A percentile compares a stretch with the other conserved stretches of the same genome.
These are phyloP conservation scores for Westerdykella ornata DNA, from an alignment of 2,329 filamentous ascomycete species.

Conservation along the genomic window DNA sequence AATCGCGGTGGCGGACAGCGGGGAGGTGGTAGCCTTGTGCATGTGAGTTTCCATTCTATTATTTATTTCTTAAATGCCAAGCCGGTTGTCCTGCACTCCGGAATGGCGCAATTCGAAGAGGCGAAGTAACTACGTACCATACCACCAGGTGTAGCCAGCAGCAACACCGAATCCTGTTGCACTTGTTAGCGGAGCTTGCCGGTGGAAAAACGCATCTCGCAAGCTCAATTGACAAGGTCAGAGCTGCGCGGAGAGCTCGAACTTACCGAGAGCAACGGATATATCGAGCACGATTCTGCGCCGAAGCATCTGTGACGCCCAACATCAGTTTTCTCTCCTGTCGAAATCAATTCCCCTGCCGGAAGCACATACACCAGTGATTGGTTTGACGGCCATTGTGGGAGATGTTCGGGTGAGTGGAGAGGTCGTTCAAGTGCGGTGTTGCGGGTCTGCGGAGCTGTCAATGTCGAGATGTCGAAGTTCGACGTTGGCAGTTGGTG, in stretches of 20 bases:
- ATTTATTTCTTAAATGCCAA: slow-evolving; percentile 1
- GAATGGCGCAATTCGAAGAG: background rate
- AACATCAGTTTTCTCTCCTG: slow-evolving; percentile 21
- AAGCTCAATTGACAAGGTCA: slow-evolving; percentile 1
- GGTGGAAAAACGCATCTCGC: background rate
- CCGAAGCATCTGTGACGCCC: slow-evolving; percentile 55
- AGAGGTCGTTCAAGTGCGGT: slow-evolving; percentile 19
- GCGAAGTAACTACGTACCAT: slow-evolving; percentile 45
- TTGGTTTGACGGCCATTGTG: slow-evolving; percentile 45
- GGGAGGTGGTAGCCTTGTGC: slow-evolving; percentile 56
- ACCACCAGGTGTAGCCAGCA: slow-evolving; percentile 62
- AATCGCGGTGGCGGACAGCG: slow-evolving; percentile 56
- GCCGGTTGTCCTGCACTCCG: background rate
- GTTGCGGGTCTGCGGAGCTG: slow-evolving; percentile 24
- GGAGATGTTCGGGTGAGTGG: slow-evolving; percentile 20
- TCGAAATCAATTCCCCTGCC: slow-evolving; percentile 22
- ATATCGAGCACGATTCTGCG: slow-evolving; percentile 60
- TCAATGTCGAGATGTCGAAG: slow-evolving; percentile 24
- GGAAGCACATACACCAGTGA: slow-evolving; percentile 43
- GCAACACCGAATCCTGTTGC: slow-evolving; percentile 54
- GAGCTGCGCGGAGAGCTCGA: background rate
- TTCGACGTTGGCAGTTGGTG: slow-evolving; percentile 12
- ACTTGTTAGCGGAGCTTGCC: slow-evolving; percentile 19
- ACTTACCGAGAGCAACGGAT: slow-evolving; percentile 59
- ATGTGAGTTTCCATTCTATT: slow-evolving; percentile 6